phyloP scores from a whole-genome alignment of 768 basidiomycete genomes.

The Leccinum ochraceum region DNA sequence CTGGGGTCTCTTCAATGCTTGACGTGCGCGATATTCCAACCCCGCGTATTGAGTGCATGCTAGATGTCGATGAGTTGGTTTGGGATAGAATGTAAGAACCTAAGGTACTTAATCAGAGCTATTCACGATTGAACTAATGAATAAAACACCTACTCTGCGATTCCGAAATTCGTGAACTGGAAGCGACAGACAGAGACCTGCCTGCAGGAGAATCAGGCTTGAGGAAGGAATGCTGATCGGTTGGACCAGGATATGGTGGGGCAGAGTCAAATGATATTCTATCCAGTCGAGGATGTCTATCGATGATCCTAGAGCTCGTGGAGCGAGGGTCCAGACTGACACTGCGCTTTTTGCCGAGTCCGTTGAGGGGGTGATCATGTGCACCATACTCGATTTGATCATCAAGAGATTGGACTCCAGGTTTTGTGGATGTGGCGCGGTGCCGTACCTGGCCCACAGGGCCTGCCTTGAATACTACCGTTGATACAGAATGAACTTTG shows the following conservation, averaged over 20 bases:
- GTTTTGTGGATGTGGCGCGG: constrained; percentile 18
- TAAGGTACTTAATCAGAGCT: constrained; percentile 5
- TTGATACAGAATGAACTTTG: constrained; percentile 66
- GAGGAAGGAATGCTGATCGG: background rate
- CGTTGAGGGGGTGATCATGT: background rate
- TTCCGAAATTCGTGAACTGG: constrained; percentile 11
- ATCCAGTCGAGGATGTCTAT: background rate
- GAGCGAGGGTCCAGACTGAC: constrained; percentile 13
- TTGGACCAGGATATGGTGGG: constrained; percentile 34
- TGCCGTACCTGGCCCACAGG: constrained; percentile 31
- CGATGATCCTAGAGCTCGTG: background rate
- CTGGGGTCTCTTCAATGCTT: constrained; percentile 43
- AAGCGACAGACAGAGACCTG: constrained; percentile 14
- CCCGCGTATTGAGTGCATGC: constrained; percentile 7
- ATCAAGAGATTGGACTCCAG: constrained; percentile 16
- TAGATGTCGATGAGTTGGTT: constrained; percentile 13
- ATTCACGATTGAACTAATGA: background rate
- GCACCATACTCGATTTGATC: background rate
- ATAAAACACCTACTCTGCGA: constrained; percentile 11
- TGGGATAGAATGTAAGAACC: constrained; percentile 9
- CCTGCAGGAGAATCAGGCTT: background rate
- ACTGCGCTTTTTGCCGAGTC: constrained; percentile 4
- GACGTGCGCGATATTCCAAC: constrained; percentile 38
- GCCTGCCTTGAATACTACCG: constrained; percentile 71
- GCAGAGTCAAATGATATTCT: constrained; percentile 18